Evolutionary conservation across 768 basidiomycete genomes (phyloP), one percentile per base, ranked within the genome.

Genomic region (Calocybe cyanea): DNA sequence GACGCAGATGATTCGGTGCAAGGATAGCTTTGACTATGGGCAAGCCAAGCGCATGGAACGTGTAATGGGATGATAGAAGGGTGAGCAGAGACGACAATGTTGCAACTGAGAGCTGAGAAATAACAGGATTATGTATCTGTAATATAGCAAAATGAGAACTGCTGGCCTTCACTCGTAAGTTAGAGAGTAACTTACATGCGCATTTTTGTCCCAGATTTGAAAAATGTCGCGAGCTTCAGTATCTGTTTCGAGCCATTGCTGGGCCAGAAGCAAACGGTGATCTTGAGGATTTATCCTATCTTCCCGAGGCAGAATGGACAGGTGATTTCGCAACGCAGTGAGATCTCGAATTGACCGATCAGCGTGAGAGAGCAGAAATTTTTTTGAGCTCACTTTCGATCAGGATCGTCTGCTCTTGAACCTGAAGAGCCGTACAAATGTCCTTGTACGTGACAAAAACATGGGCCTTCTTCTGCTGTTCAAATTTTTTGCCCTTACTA

Each of bases 51-150:
- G 72, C 49, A 51, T 91, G 87, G 56, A 81, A 77, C 3, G 80
- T 74, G 49, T 86, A 85, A 40, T 91, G 87, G 3, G 71, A 67
- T 2, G 85, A 81, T 11, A 87, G 65, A 0, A 92, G 64, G 4
- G 66, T 70, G 45, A 92, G 57, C n/a, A 88, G 51, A 0, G 77
- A 70, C 0, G 86, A 73, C 6, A 92, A 56, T 0, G 82, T 53
- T 0, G 81, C 77, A 0, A 80, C 48, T 17, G 82, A 51, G 10
- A 75, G 62, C 11, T 5, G 25, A 0, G 73, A 59, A 20, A 75
- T 57, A 8, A 73, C 58, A 2, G 74, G 63, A 19, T 62, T 65
- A 69, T 80, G 65, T 25, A 72, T 63, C 75, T 76, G 49, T 25
- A 50, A n/a, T n/a, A n/a, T n/a, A n/a, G n/a, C n/a, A n/a, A n/a